phyloP scores from a whole-genome alignment of 2,329 filamentous ascomycete species.

The Beauveria bassiana region DNA sequence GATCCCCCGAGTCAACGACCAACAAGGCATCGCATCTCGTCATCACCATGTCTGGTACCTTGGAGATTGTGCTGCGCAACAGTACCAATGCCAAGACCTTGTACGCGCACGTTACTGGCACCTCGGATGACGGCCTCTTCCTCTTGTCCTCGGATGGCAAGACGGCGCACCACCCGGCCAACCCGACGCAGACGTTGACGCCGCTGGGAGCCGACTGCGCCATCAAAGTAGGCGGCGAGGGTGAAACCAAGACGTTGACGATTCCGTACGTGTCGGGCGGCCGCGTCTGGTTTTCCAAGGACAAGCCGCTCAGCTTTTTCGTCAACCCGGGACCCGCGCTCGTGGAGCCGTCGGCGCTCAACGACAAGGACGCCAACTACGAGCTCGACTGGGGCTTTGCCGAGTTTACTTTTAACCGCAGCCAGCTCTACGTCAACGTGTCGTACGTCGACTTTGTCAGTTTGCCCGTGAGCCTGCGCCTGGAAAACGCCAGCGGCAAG shows the following conservation, averaged over 20 bases:
- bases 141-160: slow-evolving; percentile 59
- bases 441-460: slow-evolving; percentile 69
- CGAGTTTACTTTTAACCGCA: slow-evolving; percentile 59
- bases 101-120: slow-evolving; percentile 65
- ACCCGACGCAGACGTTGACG: slow-evolving; percentile 42
- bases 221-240: slow-evolving; percentile 56
- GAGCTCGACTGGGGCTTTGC: slow-evolving; percentile 57
- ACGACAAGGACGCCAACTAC: slow-evolving; percentile 55
- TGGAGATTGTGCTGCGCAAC: slow-evolving; percentile 59
- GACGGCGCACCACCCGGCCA: slow-evolving; percentile 56
- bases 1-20: neutral
- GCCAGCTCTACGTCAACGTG: slow-evolving; percentile 60
- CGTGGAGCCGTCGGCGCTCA: slow-evolving; percentile 67
- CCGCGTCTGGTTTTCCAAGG: slow-evolving; percentile 63
- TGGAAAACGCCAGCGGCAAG: slow-evolving; percentile 38
- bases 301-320: slow-evolving; percentile 55
- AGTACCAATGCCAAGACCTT: slow-evolving; percentile 48
- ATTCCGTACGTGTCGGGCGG: slow-evolving; percentile 65
- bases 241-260: slow-evolving; percentile 49
- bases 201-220: slow-evolving; percentile 50
- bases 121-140: slow-evolving; percentile 48
- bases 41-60: slow-evolving; percentile 21
- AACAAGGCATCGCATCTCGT: neutral
- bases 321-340: slow-evolving; percentile 65
- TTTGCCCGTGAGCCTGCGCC: slow-evolving; percentile 51